Conservation (phyloP, 2,329 filamentous ascomycete species). For the Knufia petricola region DNA sequence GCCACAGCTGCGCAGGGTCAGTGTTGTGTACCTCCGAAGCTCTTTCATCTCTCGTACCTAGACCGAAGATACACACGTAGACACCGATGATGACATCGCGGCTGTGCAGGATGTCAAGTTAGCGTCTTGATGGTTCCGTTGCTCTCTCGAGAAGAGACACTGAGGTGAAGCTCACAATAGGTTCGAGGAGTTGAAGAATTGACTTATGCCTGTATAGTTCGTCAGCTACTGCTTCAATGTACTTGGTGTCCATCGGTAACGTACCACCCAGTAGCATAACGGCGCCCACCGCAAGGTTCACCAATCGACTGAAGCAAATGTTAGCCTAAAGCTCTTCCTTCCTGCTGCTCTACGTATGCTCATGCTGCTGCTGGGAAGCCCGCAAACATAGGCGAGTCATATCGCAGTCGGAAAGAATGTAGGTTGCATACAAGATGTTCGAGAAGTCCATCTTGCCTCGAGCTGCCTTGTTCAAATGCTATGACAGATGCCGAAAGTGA, state of each 20-base stretch:
- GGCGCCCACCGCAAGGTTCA: constrained; percentile 80
- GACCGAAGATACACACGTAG: constrained; percentile 87
- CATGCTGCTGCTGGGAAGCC: no score
- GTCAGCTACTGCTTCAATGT: constrained; percentile 24
- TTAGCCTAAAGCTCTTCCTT: constrained; percentile 8
- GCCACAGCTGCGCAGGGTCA: constrained; percentile 48
- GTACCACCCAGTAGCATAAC: constrained; percentile 76
- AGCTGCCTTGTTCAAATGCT: no score
- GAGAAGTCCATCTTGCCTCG: constrained; percentile 77
- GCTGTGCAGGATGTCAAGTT: constrained; percentile 34
- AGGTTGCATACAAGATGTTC: constrained; percentile 77
- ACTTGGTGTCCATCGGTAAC: constrained; percentile 5
- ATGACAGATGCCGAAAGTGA: neutral
- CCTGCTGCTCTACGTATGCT: no score
- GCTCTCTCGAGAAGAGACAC: neutral
- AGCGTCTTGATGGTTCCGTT: constrained; percentile 5
- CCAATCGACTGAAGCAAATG: constrained; percentile 60
- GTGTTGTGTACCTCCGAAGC: constrained; percentile 5
- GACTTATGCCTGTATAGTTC: constrained; percentile 29
- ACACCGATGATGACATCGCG: constrained; percentile 67
- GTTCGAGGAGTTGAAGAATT: constrained; percentile 33
- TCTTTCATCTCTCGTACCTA: constrained; percentile 47
- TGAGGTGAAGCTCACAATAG: constrained; percentile 24
- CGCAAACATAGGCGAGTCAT: no score
- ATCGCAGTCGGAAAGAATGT: no score